Evolutionary conservation across 2,329 filamentous ascomycete genomes (phyloP).

Genomic region (Trichoderma cornu-damae): DNA sequence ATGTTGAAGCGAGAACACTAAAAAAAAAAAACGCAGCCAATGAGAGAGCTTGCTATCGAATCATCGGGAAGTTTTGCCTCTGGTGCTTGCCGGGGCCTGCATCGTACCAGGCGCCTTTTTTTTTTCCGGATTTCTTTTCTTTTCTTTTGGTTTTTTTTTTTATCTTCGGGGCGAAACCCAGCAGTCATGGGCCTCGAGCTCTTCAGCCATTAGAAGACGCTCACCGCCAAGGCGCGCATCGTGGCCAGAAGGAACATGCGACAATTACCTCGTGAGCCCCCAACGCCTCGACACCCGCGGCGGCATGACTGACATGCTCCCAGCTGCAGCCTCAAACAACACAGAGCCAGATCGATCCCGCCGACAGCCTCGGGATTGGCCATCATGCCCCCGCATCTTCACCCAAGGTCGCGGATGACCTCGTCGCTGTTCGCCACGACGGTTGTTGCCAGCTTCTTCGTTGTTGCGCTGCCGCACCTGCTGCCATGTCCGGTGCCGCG

Average conservation of each 20-base stretch:
- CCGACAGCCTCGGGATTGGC: conserved; percentile 15
- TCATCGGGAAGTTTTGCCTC: conserved; percentile 3
- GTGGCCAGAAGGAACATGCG: conserved; percentile 21
- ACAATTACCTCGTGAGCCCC: conserved; percentile 21
- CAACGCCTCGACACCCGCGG: conserved; percentile 1
- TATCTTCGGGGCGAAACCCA: too few relatives aligned
- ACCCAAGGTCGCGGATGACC: conserved; percentile 89
- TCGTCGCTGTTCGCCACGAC: conserved; percentile 94
- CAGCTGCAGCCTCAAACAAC: neutral
- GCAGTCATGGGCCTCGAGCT: conserved; percentile 5
- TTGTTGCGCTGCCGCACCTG: conserved; percentile 84
- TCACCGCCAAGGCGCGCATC: neutral
- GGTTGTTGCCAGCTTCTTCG: conserved; percentile 80
- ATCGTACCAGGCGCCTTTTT: conserved; percentile 17
- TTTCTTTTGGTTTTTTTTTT: too few relatives aligned
- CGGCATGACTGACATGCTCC: neutral
- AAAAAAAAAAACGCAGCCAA: conserved; percentile 21
- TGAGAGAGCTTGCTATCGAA: conserved; percentile 19
- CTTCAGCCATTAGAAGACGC: neutral
- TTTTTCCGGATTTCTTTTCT: conserved; percentile 1
- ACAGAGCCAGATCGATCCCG: conserved; percentile 1
- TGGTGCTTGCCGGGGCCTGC: too few relatives aligned
- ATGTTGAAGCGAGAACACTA: too few relatives aligned
- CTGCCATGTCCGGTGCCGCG: conserved; percentile 86
- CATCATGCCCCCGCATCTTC: conserved; percentile 77